These are phyloP conservation scores for Vickermania ingenoplastis DNA, from an alignment of 208 protist species.

Conservation along the genomic window DNA sequence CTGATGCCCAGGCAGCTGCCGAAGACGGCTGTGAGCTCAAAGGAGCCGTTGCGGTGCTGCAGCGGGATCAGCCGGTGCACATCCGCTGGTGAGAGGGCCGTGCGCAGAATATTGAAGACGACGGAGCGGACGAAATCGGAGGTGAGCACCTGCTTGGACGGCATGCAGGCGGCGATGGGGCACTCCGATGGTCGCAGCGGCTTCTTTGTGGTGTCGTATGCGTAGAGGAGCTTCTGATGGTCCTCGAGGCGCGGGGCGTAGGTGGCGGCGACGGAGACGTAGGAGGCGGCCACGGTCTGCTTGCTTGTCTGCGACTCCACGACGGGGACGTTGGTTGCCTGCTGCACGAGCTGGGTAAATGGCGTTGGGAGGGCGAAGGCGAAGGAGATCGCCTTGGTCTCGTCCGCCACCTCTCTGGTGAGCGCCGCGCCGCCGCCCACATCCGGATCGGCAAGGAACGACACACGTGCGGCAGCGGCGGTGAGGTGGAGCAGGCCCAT, in stretches of 20 bases:
- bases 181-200: neutral
- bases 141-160: conserved; percentile 4
- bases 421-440: conserved; percentile 4
- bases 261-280: neutral
- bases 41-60: conserved; percentile 31
- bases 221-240: neutral
- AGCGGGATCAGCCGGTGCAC: conserved; percentile 23
- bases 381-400: conserved; percentile 33
- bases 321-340: neutral
- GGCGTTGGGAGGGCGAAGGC: conserved; percentile 33
- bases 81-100: conserved; percentile 8
- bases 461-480: conserved; percentile 30
- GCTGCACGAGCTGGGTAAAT: conserved; percentile 42
- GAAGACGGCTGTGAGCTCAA: conserved; percentile 17
- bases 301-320: conserved; percentile 13
- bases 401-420: conserved; percentile 17
- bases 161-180: neutral
- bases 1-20: conserved; percentile 12
- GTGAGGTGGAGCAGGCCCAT: conserved; percentile 33
- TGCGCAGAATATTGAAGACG: conserved; percentile 17
- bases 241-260: neutral
- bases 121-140: conserved; percentile 21
- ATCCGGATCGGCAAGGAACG: conserved; percentile 16
- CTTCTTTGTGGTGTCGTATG: neutral
- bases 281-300: neutral